Evolutionary conservation across 441 rosid genomes (phyloP).

Genomic region (Pelargonium fulgidum): DNA sequence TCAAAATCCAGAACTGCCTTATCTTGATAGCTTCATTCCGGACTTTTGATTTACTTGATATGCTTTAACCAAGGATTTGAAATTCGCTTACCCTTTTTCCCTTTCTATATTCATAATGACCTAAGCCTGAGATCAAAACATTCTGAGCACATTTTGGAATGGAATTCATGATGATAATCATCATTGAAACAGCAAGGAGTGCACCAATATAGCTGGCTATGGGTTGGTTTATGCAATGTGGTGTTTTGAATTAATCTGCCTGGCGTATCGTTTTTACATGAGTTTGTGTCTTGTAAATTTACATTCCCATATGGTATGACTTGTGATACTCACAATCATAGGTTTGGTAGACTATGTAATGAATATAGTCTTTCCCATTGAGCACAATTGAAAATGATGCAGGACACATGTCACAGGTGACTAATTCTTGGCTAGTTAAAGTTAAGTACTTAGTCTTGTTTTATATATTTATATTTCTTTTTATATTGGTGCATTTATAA

Average conservation of each 20-base stretch:
- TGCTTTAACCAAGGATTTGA: not conserved
- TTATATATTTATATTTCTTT: not conserved
- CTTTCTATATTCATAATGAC: not conserved
- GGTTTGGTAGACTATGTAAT: no score
- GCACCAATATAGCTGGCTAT: no score
- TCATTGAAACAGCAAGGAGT: no score
- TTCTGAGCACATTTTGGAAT: not conserved
- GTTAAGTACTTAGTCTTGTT: not conserved
- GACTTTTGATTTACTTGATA: not conserved
- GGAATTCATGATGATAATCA: not conserved
- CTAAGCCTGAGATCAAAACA: not conserved
- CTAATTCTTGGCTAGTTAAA: not conserved
- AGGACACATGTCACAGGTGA: no score
- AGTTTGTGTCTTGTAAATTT: no score
- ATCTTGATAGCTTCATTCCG: not conserved
- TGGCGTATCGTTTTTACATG: not conserved
- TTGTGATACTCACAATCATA: no score
- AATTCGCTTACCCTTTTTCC: not conserved
- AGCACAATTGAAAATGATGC: no score
- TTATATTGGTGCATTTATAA: not conserved
- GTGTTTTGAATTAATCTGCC: not conserved
- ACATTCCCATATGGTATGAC: no score
- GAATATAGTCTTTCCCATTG: no score
- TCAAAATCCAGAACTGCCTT: not conserved
- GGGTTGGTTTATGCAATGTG: no score